Base-by-base conservation (phyloP, 768 basidiomycete species). In the Leccinellum albellum region DNA sequence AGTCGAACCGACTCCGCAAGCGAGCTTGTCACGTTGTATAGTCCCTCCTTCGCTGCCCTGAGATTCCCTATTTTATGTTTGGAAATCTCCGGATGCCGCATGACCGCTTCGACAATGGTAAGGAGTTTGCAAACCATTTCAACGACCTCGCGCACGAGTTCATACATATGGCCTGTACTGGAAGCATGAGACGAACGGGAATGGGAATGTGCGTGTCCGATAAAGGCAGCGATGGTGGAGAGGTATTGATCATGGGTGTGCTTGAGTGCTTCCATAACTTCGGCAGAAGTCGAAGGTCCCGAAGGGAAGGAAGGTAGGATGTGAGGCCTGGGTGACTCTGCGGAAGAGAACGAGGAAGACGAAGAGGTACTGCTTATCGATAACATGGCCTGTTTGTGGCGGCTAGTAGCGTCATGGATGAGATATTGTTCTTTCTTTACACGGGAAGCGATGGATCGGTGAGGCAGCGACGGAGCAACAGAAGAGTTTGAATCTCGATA, bases 161-260 rank as follows among this genome's bases (percentile, higher is more conserved):
- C 94, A 67, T 97, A 94, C 72, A 98, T 80, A 63, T 94, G 89
- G 1, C 92, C 95, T 15, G 94, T 95, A 58, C 88, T 92, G 6
- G 93, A 91, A 0, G 96, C 93, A 72, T 98, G 95, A 28, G 91
- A 91, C 40, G 83, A 79, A 46, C 91, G 86, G 21, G 91, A 87
- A 77, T 98, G 91, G 15, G 91, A 91, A 66, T 98, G 96, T 1
- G 94, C 91, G 68, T 98, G 94, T 1, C 95, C 96, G 64, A 99
- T 97, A 71, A 99, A 94, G 6, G 95, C 96, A 21, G 97, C 95
- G 67, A 97, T 93, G 20, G 93, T 91, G 5, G 93, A 96, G 12
- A 98, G 78, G 65, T 95, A 89, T 50, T 88, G 83, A 67, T 97
- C 94, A 68, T 97, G 94, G 14, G 91, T 91, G 59, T 78, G 74